Evolutionary conservation across 2,329 filamentous ascomycete species (phyloP).

Genomic region (Clarireedia sp.): DNA sequence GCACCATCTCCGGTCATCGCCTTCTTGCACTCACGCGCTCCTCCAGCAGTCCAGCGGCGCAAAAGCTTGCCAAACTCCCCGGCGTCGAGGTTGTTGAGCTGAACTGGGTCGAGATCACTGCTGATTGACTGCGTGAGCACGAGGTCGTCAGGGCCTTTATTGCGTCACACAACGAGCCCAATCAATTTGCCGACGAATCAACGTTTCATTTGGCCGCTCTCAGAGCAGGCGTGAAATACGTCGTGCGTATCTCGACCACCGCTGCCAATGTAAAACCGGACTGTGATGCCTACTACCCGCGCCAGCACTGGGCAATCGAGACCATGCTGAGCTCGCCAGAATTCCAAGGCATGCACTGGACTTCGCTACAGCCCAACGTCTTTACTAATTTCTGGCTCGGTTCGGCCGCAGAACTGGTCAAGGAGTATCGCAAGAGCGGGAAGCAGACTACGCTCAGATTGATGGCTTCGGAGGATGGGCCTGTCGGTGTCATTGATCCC

Average conservation of each 20-base stretch:
- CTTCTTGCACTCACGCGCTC: conserved; percentile 31
- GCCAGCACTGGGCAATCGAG: conserved; percentile 37
- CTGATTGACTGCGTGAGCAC: conserved; percentile 34
- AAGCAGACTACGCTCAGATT: conserved; percentile 27
- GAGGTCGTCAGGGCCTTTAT: conserved; percentile 33
- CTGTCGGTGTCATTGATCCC: conserved; percentile 28
- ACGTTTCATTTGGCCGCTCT: conserved; percentile 31
- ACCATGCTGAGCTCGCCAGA: conserved; percentile 30
- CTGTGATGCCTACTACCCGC: conserved; percentile 30
- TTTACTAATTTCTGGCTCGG: conserved; percentile 25
- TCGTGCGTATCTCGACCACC: conserved; percentile 36
- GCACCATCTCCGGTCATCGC: conserved; percentile 14
- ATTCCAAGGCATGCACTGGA: conserved; percentile 32
- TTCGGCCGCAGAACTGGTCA: conserved; percentile 28
- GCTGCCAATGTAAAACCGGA: conserved; percentile 32
- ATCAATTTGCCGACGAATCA: conserved; percentile 35
- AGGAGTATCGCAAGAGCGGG: conserved; percentile 30
- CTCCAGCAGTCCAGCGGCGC: conserved; percentile 15
- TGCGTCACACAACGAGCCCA: conserved; percentile 32
- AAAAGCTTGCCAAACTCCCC: conserved; percentile 29
- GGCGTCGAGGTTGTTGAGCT: conserved; percentile 31
- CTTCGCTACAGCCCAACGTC: conserved; percentile 34
- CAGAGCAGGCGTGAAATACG: conserved; percentile 33
- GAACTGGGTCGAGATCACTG: conserved; percentile 28
- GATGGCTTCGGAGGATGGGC: conserved; percentile 25